Evolutionary conservation across 2,329 filamentous ascomycete genomes (phyloP), one percentile per base, ranked within the genome.

Genomic region (Tolypocladium inflatum): DNA sequence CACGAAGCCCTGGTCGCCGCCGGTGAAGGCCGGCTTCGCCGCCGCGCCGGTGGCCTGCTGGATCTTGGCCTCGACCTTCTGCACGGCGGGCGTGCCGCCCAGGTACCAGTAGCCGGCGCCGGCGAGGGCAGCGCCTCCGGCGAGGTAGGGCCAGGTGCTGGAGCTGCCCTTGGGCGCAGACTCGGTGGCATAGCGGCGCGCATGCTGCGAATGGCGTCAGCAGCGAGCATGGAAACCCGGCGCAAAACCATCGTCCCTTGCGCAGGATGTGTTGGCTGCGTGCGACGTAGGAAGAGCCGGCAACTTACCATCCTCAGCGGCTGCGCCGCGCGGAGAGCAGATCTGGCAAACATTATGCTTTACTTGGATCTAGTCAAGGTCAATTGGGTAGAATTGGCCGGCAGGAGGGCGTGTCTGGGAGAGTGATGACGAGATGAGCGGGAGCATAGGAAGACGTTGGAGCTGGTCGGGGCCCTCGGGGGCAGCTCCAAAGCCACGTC

Each of bases 1-100:
- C 63, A 97, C 73, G 76, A 91, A 97, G 64, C 91, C 92, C 76
- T 97, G 91, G 61, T 96, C 90, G 63, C 90, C 91, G 64, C 93
- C 92, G 39, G 82, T 89, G 73, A 97, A 80, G 51, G 82, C 76
- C 30, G 80, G 73, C 71, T 76, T 76, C 69, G 78, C 76, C 55
- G 71, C 70, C 57, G 72, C 73, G 41, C 70, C 73, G 48, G 74
- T 58, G 33, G 69, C 67, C 45, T 72, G 70, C 63, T 75, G 78
- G 42, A 74, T 77, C 64, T 80, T 80, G 48, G 74, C 77, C 67
- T 85, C 86, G 35, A 79, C 83, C 69, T 82, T 81, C 64, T 81
- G 78, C 57, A 78, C 81, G 17, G 80, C 72, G 57, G 67, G 76
- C 78, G 76, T 73, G 76, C 74, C 76, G 66, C 75, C 70, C 62